A percentile compares a stretch with the other conserved stretches of the same genome.
Evolutionary conservation across 2,329 filamentous ascomycete genomes (phyloP).

Genomic region (Phialocephala sp.): DNA sequence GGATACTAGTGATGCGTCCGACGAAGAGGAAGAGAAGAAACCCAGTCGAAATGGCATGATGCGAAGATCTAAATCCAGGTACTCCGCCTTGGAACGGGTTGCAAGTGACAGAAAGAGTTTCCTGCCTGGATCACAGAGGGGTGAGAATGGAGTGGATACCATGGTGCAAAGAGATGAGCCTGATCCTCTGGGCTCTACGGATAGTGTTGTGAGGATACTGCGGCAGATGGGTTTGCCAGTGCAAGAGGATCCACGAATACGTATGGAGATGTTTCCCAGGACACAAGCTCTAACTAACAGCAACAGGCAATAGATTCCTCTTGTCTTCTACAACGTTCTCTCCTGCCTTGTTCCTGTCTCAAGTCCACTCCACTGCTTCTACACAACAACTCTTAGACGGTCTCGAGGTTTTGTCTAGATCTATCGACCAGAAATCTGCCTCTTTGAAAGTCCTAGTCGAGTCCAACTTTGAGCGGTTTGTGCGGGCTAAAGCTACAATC

Average conservation of each 20-base stretch:
- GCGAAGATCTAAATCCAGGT: slow-evolving; percentile 74
- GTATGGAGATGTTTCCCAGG: slow-evolving; percentile 55
- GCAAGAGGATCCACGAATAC: slow-evolving; percentile 80
- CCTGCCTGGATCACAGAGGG: slow-evolving; percentile 70
- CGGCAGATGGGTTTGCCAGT: slow-evolving; percentile 78
- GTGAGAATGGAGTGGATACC: slow-evolving; percentile 72
- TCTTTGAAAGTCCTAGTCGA: slow-evolving; percentile 96
- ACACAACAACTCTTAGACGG: slow-evolving; percentile 81
- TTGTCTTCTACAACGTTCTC: slow-evolving; percentile 96
- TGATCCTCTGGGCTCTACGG: slow-evolving; percentile 85
- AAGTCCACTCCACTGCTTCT: slow-evolving; percentile 86
- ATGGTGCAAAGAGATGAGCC: slow-evolving; percentile 89
- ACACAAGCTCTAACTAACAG: slow-evolving; percentile 26
- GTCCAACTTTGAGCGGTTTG: slow-evolving; percentile 97
- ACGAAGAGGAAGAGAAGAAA: slow-evolving; percentile 59
- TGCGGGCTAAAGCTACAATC: slow-evolving; percentile 95
- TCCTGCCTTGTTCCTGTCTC: slow-evolving; percentile 87
- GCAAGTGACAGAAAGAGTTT: slow-evolving; percentile 70
- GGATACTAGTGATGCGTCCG: slow-evolving; percentile 72
- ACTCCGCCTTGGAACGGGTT: slow-evolving; percentile 80
- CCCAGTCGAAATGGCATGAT: slow-evolving; percentile 53
- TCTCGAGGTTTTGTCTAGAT: slow-evolving; percentile 83
- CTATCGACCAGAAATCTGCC: slow-evolving; percentile 97
- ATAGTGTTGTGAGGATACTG: slow-evolving; percentile 84
- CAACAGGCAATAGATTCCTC: slow-evolving; percentile 83